Conservation (phyloP, 176 grass and related monocot species). For the Hordeum vulgare region DNA sequence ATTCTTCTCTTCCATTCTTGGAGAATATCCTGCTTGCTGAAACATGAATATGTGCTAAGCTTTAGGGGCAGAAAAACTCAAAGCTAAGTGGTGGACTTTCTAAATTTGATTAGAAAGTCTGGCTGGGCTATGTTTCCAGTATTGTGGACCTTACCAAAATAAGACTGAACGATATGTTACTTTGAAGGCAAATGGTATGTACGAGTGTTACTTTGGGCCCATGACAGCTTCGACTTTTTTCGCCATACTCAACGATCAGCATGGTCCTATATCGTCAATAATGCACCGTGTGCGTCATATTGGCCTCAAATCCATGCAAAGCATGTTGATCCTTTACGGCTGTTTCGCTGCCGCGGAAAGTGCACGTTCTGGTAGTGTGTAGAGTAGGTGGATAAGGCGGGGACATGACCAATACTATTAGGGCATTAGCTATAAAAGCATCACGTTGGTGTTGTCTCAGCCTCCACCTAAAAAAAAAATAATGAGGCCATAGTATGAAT, state of each 20-base stretch:
- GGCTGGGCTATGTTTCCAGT: not conserved
- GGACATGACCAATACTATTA: not conserved
- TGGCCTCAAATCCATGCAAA: not conserved
- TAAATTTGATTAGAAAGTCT: not conserved
- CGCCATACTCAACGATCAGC: not conserved
- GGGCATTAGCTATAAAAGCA: no score
- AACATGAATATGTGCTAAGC: not conserved
- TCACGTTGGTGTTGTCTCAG: no score
- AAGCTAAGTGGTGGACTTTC: slow-evolving; percentile 14
- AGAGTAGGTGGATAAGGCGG: not conserved
- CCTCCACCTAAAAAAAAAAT: no score
- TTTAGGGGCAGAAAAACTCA: not conserved
- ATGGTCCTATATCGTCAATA: not conserved
- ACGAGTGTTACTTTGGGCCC: not conserved
- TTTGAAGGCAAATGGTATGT: not conserved
- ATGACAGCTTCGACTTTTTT: not conserved
- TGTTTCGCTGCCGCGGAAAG: not conserved
- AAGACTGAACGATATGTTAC: not conserved
- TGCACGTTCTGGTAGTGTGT: not conserved
- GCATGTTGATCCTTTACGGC: not conserved
- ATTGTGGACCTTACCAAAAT: not conserved
- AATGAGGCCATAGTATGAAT: no score
- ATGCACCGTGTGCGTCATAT: not conserved
- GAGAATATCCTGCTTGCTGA: not conserved
- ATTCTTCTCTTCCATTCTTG: slow-evolving; percentile 8